Percentiles rank a stretch among this genome's conserved stretches.
phyloP scores from a whole-genome alignment of 2,329 filamentous ascomycete genomes.

The Fusarium pseudonygamai region DNA sequence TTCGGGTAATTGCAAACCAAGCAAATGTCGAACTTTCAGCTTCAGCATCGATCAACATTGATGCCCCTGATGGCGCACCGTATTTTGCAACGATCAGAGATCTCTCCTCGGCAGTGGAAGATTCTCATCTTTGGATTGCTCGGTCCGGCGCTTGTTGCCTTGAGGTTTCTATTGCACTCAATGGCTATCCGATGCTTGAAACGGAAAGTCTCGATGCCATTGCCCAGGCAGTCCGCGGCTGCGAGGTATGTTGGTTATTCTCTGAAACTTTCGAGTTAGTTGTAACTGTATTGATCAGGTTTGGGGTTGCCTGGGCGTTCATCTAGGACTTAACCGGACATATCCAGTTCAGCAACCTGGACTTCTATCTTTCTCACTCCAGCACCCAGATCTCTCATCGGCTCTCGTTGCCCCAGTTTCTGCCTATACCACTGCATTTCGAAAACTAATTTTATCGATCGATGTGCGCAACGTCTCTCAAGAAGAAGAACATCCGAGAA shows the following conservation, averaged over 20 bases:
- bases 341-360: conserved; percentile 14
- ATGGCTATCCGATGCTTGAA: conserved; percentile 30
- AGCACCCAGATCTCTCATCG: conserved; percentile 50
- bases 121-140: conserved; percentile 47
- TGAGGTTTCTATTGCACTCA: conserved; percentile 38
- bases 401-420: conserved; percentile 42
- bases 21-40: conserved; percentile 40
- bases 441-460: conserved; percentile 40
- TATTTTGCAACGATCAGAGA: conserved; percentile 32
- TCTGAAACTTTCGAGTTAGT: not conserved
- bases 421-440: conserved; percentile 42
- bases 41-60: conserved; percentile 41
- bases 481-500: not conserved
- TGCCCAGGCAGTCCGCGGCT: conserved; percentile 34
- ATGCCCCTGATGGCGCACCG: conserved; percentile 29
- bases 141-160: conserved; percentile 45
- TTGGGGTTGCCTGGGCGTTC: conserved; percentile 46
- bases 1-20: conserved; percentile 36
- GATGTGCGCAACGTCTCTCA: conserved; percentile 23
- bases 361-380: conserved; percentile 47
- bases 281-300: conserved; percentile 34
- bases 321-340: conserved; percentile 35
- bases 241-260: conserved; percentile 37
- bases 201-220: conserved; percentile 14
- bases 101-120: conserved; percentile 34